Conservation (phyloP, 345 rosid species). For the Rhizophora apiculata region DNA sequence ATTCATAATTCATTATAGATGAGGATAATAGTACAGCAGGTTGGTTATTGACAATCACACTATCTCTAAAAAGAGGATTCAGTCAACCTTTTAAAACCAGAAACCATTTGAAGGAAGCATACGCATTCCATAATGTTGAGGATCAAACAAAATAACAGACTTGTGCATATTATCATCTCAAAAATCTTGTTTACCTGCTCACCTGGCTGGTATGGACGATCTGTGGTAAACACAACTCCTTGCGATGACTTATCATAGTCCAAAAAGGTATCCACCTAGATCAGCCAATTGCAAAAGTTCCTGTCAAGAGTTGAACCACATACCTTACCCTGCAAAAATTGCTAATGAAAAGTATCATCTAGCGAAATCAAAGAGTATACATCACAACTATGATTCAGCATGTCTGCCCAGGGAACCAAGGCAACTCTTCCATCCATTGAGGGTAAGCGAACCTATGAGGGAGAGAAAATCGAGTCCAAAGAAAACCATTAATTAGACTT, state of each 20-base stretch:
- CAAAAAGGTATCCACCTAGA: conserved; percentile 83
- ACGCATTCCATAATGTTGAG: too few species aligned
- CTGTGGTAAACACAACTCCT: conserved; percentile 81
- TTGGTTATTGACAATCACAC: too few species aligned
- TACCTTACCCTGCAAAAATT: background rate
- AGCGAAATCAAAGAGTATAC: conserved; percentile 32
- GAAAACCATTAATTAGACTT: background rate
- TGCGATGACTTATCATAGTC: conserved; percentile 87
- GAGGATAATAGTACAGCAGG: too few species aligned
- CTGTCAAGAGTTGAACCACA: conserved; percentile 10
- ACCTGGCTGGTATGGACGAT: conserved; percentile 84
- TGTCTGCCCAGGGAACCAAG: conserved; percentile 98
- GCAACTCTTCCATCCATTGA: conserved; percentile 92
- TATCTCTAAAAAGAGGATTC: too few species aligned
- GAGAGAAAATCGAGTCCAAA: conserved; percentile 4
- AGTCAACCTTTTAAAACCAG: too few species aligned
- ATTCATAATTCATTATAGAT: too few species aligned
- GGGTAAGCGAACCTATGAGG: conserved; percentile 75
- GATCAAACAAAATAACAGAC: too few species aligned
- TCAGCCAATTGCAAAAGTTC: conserved; percentile 20
- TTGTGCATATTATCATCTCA: too few species aligned
- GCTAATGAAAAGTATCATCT: conserved; percentile 3
- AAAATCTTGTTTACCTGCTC: conserved; percentile 73
- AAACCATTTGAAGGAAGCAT: too few species aligned
- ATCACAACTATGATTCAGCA: conserved; percentile 96